Percentiles rank a stretch among this genome's conserved stretches.
Evolutionary conservation across 495 filamentous ascomycete genomes (phyloP).

Genomic region (Lasiosphaeria ovina): DNA sequence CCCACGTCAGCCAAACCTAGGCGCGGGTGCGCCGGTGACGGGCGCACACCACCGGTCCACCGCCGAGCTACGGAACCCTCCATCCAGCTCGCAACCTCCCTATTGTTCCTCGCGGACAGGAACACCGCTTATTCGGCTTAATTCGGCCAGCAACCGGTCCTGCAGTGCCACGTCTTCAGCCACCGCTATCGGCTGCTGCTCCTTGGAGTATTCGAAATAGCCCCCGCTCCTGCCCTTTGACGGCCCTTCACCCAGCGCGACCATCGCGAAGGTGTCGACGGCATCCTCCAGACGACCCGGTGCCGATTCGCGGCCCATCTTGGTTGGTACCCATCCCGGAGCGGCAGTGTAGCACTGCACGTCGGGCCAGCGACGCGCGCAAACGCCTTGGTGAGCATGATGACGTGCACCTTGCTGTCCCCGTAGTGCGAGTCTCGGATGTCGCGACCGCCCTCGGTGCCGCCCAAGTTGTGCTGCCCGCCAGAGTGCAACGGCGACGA

Average conservation of each 20-base stretch:
- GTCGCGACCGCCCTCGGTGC: constrained; percentile 12
- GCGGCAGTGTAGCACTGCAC: constrained; percentile 48
- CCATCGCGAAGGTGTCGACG: constrained; percentile 45
- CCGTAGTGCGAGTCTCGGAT: constrained; percentile 38
- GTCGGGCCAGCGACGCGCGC: constrained; percentile 47
- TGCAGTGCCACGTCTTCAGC: constrained; percentile 26
- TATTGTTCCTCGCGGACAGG: constrained; percentile 10
- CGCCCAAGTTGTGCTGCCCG: constrained; percentile 44
- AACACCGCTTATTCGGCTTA: constrained; percentile 24
- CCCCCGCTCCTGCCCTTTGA: constrained; percentile 23
- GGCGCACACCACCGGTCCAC: background rate
- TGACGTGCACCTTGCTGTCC: constrained; percentile 54
- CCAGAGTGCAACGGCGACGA: constrained; percentile 50
- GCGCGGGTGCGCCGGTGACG: no score
- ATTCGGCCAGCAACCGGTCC: constrained; percentile 21
- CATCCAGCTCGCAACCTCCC: background rate
- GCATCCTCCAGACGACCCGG: constrained; percentile 43
- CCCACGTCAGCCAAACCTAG: background rate
- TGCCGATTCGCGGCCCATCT: constrained; percentile 54
- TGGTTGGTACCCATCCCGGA: constrained; percentile 62
- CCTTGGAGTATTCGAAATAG: constrained; percentile 24
- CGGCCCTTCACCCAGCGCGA: constrained; percentile 40
- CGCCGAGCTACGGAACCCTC: background rate
- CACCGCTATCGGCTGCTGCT: constrained; percentile 8
- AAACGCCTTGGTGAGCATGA: constrained; percentile 55